phyloP scores from a whole-genome alignment of 805 yeast genomes.

The Yarrowia porcina region DNA sequence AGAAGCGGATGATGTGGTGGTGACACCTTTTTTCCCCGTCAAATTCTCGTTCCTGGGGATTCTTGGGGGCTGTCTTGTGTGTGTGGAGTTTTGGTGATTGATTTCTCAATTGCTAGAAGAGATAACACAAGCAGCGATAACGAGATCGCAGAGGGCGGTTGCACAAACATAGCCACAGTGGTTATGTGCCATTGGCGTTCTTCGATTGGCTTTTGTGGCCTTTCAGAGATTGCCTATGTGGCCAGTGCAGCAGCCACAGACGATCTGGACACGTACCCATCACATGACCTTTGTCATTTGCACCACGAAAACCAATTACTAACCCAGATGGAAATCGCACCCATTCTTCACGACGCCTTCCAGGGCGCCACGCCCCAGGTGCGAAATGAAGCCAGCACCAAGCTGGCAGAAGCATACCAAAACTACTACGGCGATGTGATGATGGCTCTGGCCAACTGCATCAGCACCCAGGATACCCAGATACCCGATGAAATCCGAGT shows the following conservation, averaged over 20 bases:
- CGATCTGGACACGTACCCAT: no score
- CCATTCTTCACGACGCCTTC: conserved; percentile 75
- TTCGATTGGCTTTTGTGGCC: no score
- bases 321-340: conserved; percentile 51
- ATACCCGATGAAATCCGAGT: conserved; percentile 74
- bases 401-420: conserved; percentile 65
- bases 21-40: not conserved
- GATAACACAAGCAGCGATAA: not conserved
- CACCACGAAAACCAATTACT: no score
- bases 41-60: not conserved
- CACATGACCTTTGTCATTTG: no score
- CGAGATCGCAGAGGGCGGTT: not conserved
- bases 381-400: conserved; percentile 62
- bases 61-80: not conserved
- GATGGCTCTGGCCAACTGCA: conserved; percentile 63
- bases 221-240: no score
- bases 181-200: no score
- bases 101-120: not conserved
- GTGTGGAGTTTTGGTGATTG: not conserved
- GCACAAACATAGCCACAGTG: no score
- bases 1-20: no score
- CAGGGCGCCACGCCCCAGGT: conserved; percentile 56
- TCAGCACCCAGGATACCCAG: conserved; percentile 56
- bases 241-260: no score
- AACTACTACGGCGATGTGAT: conserved; percentile 74